Evolutionary conservation across 2,329 filamentous ascomycete genomes (phyloP).

Genomic region (Bretziella fagacearum): DNA sequence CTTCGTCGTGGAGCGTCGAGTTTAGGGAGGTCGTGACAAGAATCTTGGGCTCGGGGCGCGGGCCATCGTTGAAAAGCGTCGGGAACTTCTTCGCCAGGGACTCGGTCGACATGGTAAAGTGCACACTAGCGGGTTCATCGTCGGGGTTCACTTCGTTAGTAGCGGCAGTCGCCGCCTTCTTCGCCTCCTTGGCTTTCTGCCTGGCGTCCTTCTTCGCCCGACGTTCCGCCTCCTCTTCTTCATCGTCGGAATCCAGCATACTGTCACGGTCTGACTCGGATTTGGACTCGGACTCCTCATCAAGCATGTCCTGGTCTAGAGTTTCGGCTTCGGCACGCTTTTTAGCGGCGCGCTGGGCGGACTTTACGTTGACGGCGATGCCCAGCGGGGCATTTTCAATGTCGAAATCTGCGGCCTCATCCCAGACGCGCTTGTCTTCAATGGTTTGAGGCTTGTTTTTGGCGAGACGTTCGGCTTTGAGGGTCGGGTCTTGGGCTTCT

Average conservation of each 20-base stretch:
- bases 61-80: constrained; percentile 41
- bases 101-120: constrained; percentile 14
- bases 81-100: constrained; percentile 45
- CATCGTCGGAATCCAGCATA: constrained; percentile 53
- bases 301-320: constrained; percentile 34
- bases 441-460: constrained; percentile 67
- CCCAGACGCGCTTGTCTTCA: constrained; percentile 81
- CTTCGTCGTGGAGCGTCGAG: constrained; percentile 72
- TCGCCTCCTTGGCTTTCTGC: constrained; percentile 8
- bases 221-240: constrained; percentile 30
- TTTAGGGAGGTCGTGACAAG: constrained; percentile 85
- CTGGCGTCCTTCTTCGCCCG: constrained; percentile 27
- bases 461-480: constrained; percentile 55
- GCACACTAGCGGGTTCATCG: constrained; percentile 19
- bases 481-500: constrained; percentile 64
- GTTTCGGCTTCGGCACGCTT: constrained; percentile 33
- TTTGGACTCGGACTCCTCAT: constrained; percentile 17
- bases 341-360: constrained; percentile 37
- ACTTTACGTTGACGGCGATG: constrained; percentile 39
- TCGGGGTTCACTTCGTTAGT: constrained; percentile 45
- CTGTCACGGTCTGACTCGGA: constrained; percentile 52
- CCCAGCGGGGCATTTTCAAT: constrained; percentile 33
- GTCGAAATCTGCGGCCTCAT: constrained; percentile 44
- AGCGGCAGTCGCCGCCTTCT: constrained; percentile 26
- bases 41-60: constrained; percentile 56